Conservation (phyloP, 2,329 filamentous ascomycete species). For the Trichoderma sp. region DNA sequence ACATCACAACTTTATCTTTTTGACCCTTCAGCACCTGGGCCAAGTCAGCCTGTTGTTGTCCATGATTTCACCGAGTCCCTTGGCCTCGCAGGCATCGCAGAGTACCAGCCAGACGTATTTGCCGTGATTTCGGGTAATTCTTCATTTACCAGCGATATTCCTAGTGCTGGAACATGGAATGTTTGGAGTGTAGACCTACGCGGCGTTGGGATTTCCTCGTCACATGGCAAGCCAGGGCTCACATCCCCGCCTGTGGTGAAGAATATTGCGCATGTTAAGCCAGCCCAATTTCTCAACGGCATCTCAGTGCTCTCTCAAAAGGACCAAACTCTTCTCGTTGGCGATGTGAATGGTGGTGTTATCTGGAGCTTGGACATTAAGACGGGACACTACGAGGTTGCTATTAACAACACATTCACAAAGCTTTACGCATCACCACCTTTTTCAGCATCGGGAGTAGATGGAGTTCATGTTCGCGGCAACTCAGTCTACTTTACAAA, state of each 20-base stretch:
- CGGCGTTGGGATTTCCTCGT: slow-evolving; percentile 26
- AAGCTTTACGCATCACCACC: slow-evolving; percentile 15
- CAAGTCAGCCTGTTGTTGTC: slow-evolving; percentile 27
- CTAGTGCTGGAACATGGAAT: slow-evolving; percentile 23
- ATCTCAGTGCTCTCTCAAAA: slow-evolving; percentile 24
- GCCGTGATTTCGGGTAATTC: slow-evolving; percentile 32
- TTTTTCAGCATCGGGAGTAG: slow-evolving; percentile 23
- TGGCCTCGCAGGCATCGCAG: slow-evolving; percentile 37
- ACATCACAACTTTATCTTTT: slow-evolving; percentile 35
- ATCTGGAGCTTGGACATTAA: slow-evolving; percentile 27
- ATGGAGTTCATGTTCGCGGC: slow-evolving; percentile 29
- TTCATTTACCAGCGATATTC: slow-evolving; percentile 23
- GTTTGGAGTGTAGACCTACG: slow-evolving; percentile 27
- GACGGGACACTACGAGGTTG: slow-evolving; percentile 26
- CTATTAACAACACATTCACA: slow-evolving; percentile 28
- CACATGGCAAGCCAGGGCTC: slow-evolving; percentile 2
- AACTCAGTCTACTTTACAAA: slow-evolving; percentile 30
- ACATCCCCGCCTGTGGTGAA: slow-evolving; percentile 21
- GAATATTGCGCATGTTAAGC: slow-evolving; percentile 23
- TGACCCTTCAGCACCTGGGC: slow-evolving; percentile 26
- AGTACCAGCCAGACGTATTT: slow-evolving; percentile 33
- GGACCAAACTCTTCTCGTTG: slow-evolving; percentile 24
- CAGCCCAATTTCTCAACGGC: slow-evolving; percentile 30
- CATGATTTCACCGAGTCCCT: slow-evolving; percentile 29
- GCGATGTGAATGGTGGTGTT: slow-evolving; percentile 26